Conservation (phyloP, 805 yeast genomes). For the Yarrowia porcina region DNA sequence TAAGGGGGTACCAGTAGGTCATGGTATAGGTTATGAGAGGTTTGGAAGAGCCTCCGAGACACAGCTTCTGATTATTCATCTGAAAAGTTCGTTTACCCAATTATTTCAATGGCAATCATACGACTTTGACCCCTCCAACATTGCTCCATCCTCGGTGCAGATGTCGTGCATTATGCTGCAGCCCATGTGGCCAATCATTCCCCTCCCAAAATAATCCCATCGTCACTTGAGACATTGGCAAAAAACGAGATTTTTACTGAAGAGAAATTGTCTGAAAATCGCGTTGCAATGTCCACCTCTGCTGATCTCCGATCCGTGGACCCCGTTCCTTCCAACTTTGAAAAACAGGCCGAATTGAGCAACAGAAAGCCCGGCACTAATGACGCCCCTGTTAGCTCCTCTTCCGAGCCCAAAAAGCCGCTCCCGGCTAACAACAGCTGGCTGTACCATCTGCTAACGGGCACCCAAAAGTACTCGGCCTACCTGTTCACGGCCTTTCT, state of each 20-base stretch:
- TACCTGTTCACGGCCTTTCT: constrained; percentile 54
- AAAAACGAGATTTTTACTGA: too few species aligned
- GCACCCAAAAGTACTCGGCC: constrained; percentile 46
- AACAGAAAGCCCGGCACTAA: neutral
- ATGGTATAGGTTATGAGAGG: neutral
- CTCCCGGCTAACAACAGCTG: neutral
- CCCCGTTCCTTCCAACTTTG: neutral
- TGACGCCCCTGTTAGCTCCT: neutral
- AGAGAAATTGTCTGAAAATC: too few species aligned
- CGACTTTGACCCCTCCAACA: neutral
- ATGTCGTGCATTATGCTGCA: neutral
- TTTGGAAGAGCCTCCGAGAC: neutral
- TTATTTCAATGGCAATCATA: too few species aligned
- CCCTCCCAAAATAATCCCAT: neutral
- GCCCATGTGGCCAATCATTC: neutral
- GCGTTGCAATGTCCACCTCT: constrained; percentile 10
- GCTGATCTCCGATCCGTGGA: constrained; percentile 11
- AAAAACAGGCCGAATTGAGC: neutral
- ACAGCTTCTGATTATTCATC: neutral
- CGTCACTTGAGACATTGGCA: too few species aligned
- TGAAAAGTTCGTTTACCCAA: too few species aligned
- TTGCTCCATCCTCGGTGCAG: neutral
- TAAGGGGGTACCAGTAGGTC: too few species aligned
- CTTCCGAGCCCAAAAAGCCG: neutral
- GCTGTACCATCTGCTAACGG: neutral